Base-by-base conservation (phyloP, 192 early-diverging fungal genomes). In the Coemansia guatemalensis region DNA sequence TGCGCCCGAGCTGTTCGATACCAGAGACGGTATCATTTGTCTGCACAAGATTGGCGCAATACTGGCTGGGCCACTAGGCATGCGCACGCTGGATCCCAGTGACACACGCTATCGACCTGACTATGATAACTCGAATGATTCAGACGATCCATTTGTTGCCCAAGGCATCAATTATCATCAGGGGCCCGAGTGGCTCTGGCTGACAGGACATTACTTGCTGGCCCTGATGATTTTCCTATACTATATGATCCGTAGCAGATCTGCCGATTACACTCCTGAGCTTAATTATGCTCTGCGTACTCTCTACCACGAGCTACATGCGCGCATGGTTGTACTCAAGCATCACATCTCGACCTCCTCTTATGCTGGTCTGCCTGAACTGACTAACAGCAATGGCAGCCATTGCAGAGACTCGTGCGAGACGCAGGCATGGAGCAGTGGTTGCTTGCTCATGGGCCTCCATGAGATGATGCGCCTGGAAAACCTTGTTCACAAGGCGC, bases 131-230 rank as follows among this genome's bases (percentile, higher is more conserved):
- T 81, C 81, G 48, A 90, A 99, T 70, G 94, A 99, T 62, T 88
- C 88, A 14, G 71, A 73, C 48, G 96, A 99, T 62, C 74, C 87
- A 8, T 78, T 87, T 11, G 85, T 96, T 1, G 96, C 97, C 3
- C 96, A 99, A 62, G 97, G 97, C 20, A 91, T 92, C 77, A 99
- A 99, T 68, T 99, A 99, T 71, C 96, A 99, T 61, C 92, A 98
- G 71, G 97, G 95, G 27, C 94, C 94, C 56, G 97, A 99, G 88
- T 99, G 97, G 97, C 82, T 98, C 14, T 99, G 94, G 94, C 82
- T 84, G 21, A 88, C 88, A 1, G 94, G 93, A 3, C 95, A 88
- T 83, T 98, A 92, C 69, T 82, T 98, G 56, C 88, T 89, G 11
- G 93, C 97, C 3, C 93, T 89, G 56, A 61, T 93, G 14, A 64